Base-by-base conservation (phyloP, 179 eudicot genomes). In the Beta corolliflora region DNA sequence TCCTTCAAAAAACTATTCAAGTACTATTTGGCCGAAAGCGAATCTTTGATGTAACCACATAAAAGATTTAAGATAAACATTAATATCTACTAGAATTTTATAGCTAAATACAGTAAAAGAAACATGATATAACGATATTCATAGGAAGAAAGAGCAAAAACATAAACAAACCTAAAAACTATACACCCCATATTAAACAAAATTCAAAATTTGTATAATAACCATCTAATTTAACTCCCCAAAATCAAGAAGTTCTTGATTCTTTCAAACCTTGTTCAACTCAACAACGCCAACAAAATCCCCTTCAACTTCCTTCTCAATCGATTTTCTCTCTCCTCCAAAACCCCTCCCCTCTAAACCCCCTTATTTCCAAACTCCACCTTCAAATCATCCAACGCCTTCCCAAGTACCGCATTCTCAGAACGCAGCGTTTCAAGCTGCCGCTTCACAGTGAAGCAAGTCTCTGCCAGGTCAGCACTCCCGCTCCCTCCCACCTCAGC, bases 301-400 rank as follows among this genome's bases (percentile, higher is more conserved):
- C 3, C 67, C 60, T n/a, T 77, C 77, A 14, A 54, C 70, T 9
- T 56, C 80, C 7, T 67, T 1, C 66, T 31, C 78, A 53, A 5
- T 61, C 59, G 23, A 2, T 63, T 69, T 82, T 67, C 76, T 74
- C 72, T 88, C 81, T 70, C 81, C 79, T 55, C 58, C 29, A 9
- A 41, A 48, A 48, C 52, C 66, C 66, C 23, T 54, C n/a, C 19
- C 31, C 77, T 61, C 15, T 73, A 54, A 64, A 18, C n/a, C 77
- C 9, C 79, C 61, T 50, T 50, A 46, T 76, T 83, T 10, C 78
- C 80, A 64, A 93, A 80, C 76, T 93, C 97, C 3, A 80, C 84
- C 77, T 84, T 92, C 75, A 95, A 74, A 52, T 91, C 93, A 48
- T 88, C 90, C 88, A 93, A 53, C 5, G 95, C 86, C 65, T 89